Conservation (phyloP, 73 alveolate species). For the Durusdinium trenchii region DNA sequence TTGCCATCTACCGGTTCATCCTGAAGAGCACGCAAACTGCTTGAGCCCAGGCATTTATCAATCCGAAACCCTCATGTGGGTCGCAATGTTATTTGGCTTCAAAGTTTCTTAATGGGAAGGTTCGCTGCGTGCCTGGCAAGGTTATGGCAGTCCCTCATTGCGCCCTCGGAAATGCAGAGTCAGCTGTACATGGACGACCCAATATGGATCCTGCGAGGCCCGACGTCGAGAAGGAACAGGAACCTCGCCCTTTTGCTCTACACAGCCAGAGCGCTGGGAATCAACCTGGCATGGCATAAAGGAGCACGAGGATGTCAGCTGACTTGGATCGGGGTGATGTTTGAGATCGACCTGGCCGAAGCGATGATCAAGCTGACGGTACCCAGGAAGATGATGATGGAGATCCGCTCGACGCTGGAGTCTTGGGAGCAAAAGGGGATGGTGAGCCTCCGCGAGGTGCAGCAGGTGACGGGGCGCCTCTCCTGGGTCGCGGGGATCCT, state of each 20-base stretch:
- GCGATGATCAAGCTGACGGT: too few species aligned
- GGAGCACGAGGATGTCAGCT: not conserved
- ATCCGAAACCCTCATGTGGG: not conserved
- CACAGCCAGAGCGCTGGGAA: not conserved
- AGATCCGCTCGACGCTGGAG: not conserved
- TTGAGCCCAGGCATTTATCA: not conserved
- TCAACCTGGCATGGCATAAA: not conserved
- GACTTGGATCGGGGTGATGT: constrained; percentile 10
- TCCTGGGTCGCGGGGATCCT: not conserved
- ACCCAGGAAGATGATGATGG: not conserved
- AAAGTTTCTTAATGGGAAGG: not conserved
- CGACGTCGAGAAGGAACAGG: not conserved
- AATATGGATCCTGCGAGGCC: not conserved
- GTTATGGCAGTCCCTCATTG: not conserved
- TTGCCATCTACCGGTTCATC: constrained; percentile 5
- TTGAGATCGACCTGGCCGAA: not conserved
- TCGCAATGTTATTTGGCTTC: constrained; percentile 28
- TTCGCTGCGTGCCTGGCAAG: not conserved
- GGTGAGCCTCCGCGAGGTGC: not conserved
- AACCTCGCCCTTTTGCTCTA: not conserved
- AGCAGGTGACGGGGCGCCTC: not conserved
- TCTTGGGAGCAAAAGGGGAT: not conserved
- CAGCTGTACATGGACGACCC: constrained; percentile 27
- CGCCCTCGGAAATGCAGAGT: not conserved
- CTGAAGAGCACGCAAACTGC: not conserved